Evolutionary conservation across 1,284 basidiomycete species (phyloP), one percentile per base, ranked within the genome.

Genomic region (Entoloma clypeatum): DNA sequence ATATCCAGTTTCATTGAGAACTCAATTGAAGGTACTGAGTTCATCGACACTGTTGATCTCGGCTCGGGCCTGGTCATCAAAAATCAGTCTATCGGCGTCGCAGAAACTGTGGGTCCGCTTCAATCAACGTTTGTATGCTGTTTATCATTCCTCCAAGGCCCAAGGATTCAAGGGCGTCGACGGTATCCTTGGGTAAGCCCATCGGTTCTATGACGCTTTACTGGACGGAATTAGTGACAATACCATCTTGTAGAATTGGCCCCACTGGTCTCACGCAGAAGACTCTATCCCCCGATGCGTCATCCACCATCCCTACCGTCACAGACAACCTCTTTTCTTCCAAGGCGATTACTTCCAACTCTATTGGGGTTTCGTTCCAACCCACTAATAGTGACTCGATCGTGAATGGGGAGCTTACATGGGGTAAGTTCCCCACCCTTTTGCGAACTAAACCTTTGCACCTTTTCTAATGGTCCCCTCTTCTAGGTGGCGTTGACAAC

Each of bases 81-180:
- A 6, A 50, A 58, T 8, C 79, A 82, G 53, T 77, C 74, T 11
- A 78, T 82, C 44, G 79, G 48, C 23, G 79, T 77, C 40, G 79
- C 79, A 18, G 58, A 65, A 5, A 52, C 9, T 1, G 47, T 53
- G 36, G n/a, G 73, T 62, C 6, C 58, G 65, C 17, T 36, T n/a
- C 5, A 6, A 9, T 26, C 18, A 8, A 21, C 18, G 34, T 11
- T 10, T 25, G 25, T 19, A 5, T 21, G 11, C 18, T 16, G 23
- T 24, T 16, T 16, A 10, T 28, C 23, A 61, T 63, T 58, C 64
- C 1, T 19, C 22, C n/a, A n/a, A n/a, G n/a, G n/a, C n/a, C n/a
- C n/a, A n/a, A 11, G 65, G 66, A 4, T 67, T 70, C 43, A 34
- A 45, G 0, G 71, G 68, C 30, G 61, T 69, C 10, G 71, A 81